Evolutionary conservation across 1,284 basidiomycete genomes (phyloP), one percentile per base, ranked within the genome.

Genomic region (Ganoderma lingzhi): DNA sequence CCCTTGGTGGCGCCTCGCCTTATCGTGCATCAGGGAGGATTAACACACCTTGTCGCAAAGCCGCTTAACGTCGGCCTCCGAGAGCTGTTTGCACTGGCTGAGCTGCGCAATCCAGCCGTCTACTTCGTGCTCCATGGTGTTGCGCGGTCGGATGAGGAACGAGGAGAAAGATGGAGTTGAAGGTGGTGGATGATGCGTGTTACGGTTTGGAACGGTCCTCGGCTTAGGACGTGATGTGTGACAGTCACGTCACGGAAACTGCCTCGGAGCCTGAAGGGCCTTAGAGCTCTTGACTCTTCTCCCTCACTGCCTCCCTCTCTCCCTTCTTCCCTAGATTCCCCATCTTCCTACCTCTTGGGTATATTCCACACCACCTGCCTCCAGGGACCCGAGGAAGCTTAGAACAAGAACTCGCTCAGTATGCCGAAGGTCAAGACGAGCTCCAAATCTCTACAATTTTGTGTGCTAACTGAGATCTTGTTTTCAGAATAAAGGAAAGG

Each of bases 61-160:
- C 81, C 93, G 92, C 89, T 99, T 99, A 72, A 99, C 96, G 83
- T 99, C 97, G 37, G 90, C 88, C 84, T 99, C 98, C 70, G 94
- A 88, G 73, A 99, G 90, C 78, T 98, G 98, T 83, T 99, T 99
- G 88, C 98, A 99, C 80, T 98, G 94, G 83, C 93, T 93, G 75
- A 99, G 91, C 82, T 99, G 96, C 74, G 96, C 91, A 81, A 99
- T 97, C 98, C 98, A 98, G 72, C 86, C 88, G 84, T 97, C 96
- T 82, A 95, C 88, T 89, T 95, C 93, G 82, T 87, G 86, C 84
- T 93, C 92, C 91, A 92, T 92, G 79, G 63, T 80, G 77, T 77
- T 76, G 75, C 73, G 64, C 32, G 64, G 55, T 44, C 48, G 68
- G 61, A 8, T 68, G 62, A 66, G 58, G 55, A 61, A 74, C 30